A percentile compares a stretch with the other conserved stretches of the same genome.
These are phyloP conservation scores for Epichloe brachyelytri DNA, from an alignment of 2,329 filamentous ascomycete species.

Conservation along the genomic window DNA sequence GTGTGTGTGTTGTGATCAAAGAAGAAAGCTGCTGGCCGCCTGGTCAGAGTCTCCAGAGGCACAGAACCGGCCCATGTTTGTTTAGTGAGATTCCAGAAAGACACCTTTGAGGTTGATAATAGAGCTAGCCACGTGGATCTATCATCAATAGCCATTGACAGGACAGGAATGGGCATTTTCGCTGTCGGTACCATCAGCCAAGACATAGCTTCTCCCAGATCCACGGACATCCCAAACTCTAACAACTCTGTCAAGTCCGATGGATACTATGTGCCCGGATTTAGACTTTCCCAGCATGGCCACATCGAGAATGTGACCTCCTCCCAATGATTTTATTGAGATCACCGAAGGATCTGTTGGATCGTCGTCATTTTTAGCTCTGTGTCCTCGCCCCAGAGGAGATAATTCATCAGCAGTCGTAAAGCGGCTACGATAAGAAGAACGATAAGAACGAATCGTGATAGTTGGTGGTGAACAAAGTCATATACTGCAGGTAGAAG, in stretches of 20 bases:
- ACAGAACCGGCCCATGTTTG: slow-evolving; percentile 43
- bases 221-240: slow-evolving; percentile 51
- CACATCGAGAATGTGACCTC: slow-evolving; percentile 57
- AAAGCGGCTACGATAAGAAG: slow-evolving; percentile 51
- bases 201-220: slow-evolving; percentile 27
- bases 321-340: slow-evolving; percentile 44
- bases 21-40: slow-evolving; percentile 49
- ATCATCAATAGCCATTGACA: slow-evolving; percentile 52
- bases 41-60: slow-evolving; percentile 35
- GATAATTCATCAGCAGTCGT: slow-evolving; percentile 58
- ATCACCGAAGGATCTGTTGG: slow-evolving; percentile 36
- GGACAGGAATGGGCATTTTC: slow-evolving; percentile 39
- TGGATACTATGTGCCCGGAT: slow-evolving; percentile 53
- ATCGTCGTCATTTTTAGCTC: slow-evolving; percentile 31
- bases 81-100: slow-evolving; percentile 50
- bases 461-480: slow-evolving; percentile 47
- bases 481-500: slow-evolving; percentile 41
- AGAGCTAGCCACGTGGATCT: slow-evolving; percentile 54
- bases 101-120: slow-evolving; percentile 38
- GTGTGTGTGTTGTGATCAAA: slow-evolving; percentile 36
- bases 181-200: slow-evolving; percentile 27
- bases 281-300: slow-evolving; percentile 49
- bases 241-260: slow-evolving; percentile 57
- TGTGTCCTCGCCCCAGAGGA: slow-evolving; percentile 52
- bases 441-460: slow-evolving; percentile 48